Conservation (phyloP, 2,329 filamentous ascomycete species). For the Aureobasidium sp. region DNA sequence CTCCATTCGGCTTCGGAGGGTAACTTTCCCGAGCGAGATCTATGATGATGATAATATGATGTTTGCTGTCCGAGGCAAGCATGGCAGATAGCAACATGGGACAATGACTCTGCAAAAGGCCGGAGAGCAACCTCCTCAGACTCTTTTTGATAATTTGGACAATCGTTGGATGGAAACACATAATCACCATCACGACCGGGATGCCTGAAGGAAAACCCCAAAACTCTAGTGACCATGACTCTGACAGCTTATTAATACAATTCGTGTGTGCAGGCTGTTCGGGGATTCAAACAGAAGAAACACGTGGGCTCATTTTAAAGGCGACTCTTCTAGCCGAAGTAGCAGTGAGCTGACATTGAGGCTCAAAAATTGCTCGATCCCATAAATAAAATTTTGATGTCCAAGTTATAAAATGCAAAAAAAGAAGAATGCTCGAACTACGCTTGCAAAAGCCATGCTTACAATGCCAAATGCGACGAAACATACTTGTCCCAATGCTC, state of each 20-base stretch:
- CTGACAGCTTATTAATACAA: neutral
- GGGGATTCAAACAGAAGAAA: too few species aligned
- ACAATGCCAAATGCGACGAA: conserved; percentile 1
- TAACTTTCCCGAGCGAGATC: neutral
- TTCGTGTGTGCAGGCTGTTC: neutral
- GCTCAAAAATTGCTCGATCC: neutral
- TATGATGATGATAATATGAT: neutral
- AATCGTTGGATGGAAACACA: too few species aligned
- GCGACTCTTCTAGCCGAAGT: neutral
- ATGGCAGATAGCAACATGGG: neutral
- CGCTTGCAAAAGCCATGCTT: neutral
- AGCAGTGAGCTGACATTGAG: neutral
- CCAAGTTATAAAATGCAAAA: neutral
- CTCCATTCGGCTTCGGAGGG: neutral
- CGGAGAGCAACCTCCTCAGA: too few species aligned
- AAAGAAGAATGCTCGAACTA: neutral
- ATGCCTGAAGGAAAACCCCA: too few species aligned
- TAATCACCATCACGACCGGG: too few species aligned
- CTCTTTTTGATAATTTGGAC: too few species aligned
- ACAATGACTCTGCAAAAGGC: too few species aligned
- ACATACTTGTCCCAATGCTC: conserved; percentile 20
- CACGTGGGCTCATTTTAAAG: neutral
- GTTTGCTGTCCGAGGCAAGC: neutral
- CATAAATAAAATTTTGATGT: neutral
- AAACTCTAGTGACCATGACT: too few species aligned